Evolutionary conservation across 129 eudicot species (phyloP).

Genomic region (Helianthus tuberosus): DNA sequence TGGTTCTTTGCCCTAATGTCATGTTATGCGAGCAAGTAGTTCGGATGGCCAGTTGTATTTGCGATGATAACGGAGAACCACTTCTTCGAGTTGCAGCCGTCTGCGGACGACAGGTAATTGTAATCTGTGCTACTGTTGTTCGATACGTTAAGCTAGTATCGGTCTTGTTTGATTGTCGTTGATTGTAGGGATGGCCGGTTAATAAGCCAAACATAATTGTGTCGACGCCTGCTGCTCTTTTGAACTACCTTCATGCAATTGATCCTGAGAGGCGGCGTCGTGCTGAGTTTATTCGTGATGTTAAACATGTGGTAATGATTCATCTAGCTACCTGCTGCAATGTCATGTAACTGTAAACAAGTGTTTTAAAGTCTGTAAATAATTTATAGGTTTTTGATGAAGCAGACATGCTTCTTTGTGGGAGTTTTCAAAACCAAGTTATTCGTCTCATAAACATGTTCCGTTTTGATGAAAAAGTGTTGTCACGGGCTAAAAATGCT

Average conservation of each 20-base stretch:
- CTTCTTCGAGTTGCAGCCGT: constrained; percentile 81
- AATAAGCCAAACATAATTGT: constrained; percentile 79
- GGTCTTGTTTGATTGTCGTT: not conserved
- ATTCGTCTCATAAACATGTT: constrained; percentile 93
- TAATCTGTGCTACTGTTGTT: not conserved
- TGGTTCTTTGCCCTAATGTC: constrained; percentile 95
- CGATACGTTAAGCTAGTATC: not conserved
- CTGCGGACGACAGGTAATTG: constrained; percentile 80
- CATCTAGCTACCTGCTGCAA: not conserved
- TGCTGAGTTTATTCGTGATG: constrained; percentile 66
- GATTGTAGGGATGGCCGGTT: constrained; percentile 78
- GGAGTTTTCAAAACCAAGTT: constrained; percentile 97
- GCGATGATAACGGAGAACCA: constrained; percentile 63
- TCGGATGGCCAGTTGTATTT: constrained; percentile 82
- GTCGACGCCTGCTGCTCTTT: constrained; percentile 94
- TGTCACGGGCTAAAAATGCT: constrained; percentile 56
- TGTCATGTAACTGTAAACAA: not conserved
- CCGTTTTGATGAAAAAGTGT: constrained; percentile 88
- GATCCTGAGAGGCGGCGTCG: constrained; percentile 78
- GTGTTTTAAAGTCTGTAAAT: not conserved
- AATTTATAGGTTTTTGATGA: constrained; percentile 87
- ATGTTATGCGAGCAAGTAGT: constrained; percentile 98
- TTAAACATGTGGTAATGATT: constrained; percentile 77
- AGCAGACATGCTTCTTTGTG: constrained; percentile 95
- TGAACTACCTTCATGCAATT: constrained; percentile 78